Percentiles rank a stretch among this genome's conserved stretches.
These are phyloP conservation scores for Cystobasidium ongulense DNA, from an alignment of 768 basidiomycete genomes.

Conservation along the genomic window DNA sequence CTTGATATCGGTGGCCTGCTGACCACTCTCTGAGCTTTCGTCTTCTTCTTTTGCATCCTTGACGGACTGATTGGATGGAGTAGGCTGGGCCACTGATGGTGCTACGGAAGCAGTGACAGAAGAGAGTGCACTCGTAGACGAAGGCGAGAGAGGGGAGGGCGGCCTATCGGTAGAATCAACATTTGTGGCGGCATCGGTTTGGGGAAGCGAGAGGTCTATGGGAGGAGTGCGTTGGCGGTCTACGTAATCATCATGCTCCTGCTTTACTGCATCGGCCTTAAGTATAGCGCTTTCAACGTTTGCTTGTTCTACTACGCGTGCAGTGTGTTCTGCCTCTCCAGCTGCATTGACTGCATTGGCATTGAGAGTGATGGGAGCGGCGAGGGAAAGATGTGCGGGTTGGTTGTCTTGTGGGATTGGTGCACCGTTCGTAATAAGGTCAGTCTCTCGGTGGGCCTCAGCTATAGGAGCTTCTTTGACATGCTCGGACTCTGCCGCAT, in stretches of 20 bases:
- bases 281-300: conserved; percentile 1
- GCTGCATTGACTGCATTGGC: background rate
- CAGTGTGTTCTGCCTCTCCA: background rate
- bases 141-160: background rate
- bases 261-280: background rate
- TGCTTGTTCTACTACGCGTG: background rate
- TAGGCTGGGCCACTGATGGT: background rate
- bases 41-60: background rate
- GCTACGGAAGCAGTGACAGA: background rate
- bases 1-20: background rate
- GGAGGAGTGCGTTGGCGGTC: background rate
- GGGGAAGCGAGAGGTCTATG: background rate
- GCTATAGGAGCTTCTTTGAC: background rate
- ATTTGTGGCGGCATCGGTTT: background rate
- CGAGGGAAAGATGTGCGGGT: background rate
- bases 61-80: background rate
- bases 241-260: background rate
- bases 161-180: background rate
- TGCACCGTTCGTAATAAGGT: background rate
- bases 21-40: background rate
- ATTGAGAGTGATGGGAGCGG: background rate
- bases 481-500: background rate
- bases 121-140: background rate
- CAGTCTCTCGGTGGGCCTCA: background rate
- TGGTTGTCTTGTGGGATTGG: background rate